phyloP scores from a whole-genome alignment of 768 basidiomycete genomes.

The Podaxis sp. region DNA sequence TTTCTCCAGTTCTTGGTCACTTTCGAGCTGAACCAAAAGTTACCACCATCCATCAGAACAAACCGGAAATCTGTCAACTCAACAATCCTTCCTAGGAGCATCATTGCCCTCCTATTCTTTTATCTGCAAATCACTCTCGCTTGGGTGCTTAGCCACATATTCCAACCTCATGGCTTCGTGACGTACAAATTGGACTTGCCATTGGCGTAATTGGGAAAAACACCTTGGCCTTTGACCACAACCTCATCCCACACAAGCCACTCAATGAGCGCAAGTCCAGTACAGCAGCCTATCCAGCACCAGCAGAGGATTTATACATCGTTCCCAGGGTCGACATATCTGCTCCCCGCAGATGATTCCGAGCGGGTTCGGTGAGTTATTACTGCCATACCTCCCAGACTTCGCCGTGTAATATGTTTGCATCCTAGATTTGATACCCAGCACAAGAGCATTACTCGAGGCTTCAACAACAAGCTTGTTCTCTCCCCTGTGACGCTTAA shows the following conservation, averaged over 20 bases:
- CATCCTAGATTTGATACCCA: conserved; percentile 10
- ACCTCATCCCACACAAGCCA: background rate
- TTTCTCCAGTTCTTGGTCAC: background rate
- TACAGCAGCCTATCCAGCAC: background rate
- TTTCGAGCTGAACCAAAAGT: background rate
- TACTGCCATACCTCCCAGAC: background rate
- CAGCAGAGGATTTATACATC: background rate
- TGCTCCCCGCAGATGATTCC: background rate
- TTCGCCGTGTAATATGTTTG: background rate
- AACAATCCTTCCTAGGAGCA: background rate
- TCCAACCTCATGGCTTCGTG: background rate
- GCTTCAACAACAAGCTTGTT: conserved; percentile 13
- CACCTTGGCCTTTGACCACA: background rate
- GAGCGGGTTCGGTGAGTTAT: conserved; percentile 2
- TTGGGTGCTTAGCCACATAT: background rate
- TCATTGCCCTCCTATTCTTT: background rate
- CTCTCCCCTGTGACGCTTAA: conserved; percentile 9
- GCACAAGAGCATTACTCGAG: conserved; percentile 13
- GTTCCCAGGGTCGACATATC: conserved; percentile 1
- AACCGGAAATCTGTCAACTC: background rate
- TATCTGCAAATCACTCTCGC: background rate
- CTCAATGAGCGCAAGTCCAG: background rate
- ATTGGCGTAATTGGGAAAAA: background rate
- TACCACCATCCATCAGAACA: background rate
- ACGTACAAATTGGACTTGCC: background rate